These are phyloP conservation scores for Chytriomyces hyalinus DNA, from an alignment of 192 early-diverging fungal genomes.

Conservation along the genomic window DNA sequence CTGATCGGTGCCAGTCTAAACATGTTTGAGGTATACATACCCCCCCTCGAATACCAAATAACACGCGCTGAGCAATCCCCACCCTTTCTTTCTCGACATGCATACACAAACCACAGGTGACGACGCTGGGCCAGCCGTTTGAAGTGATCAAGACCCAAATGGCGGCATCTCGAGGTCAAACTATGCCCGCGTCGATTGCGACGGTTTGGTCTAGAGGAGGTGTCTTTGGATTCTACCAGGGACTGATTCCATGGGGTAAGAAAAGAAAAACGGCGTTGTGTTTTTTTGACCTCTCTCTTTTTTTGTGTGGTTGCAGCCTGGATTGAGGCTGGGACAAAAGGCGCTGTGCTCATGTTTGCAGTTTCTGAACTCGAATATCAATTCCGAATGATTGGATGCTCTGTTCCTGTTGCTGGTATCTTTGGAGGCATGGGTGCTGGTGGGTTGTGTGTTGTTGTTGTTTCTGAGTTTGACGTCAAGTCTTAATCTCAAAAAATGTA, in stretches of 20 bases:
- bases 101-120: constrained; percentile 1
- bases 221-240: constrained; percentile 93
- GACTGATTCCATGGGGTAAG: constrained; percentile 72
- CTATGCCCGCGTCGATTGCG: constrained; percentile 69
- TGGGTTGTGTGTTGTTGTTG: no score
- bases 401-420: constrained; percentile 67
- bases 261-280: background rate
- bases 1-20: constrained; percentile 76
- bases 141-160: constrained; percentile 96
- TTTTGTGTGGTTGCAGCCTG: constrained; percentile 56
- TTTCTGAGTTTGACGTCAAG: no score
- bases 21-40: constrained; percentile 73
- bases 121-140: constrained; percentile 39
- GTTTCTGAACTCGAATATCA: constrained; percentile 75
- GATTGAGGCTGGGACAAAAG: constrained; percentile 81
- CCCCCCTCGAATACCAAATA: background rate
- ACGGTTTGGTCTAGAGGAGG: constrained; percentile 87
- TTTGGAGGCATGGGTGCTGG: constrained; percentile 92
- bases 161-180: constrained; percentile 87
- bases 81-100: background rate
- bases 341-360: constrained; percentile 78
- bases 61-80: background rate
- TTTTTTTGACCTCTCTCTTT: no score
- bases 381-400: constrained; percentile 52
- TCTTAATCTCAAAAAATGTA: no score